Base-by-base conservation (phyloP, 345 rosid genomes). In the Kernera saxatilis region DNA sequence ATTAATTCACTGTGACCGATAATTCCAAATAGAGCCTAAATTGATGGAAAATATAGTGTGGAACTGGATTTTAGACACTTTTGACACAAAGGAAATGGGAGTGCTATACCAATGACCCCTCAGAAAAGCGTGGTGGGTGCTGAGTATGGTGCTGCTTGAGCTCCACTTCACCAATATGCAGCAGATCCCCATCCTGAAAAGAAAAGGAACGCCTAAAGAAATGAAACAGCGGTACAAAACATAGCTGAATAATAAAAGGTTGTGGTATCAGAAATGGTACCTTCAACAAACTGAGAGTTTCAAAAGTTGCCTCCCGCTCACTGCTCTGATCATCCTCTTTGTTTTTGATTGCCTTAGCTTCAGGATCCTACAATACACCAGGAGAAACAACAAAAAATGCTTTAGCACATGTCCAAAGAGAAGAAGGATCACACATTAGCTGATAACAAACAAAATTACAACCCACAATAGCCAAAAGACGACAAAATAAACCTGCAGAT, bases 41-140 rank as follows among this genome's bases (percentile, higher is more conserved):
- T 22, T 27, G 39, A 46, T 46, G 36, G 19, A 57, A 26, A 46
- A 10, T 64, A 64, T n/a, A 63, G 30, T 35, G 26, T 41, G 44
- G 55, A 72, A 32, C 46, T 23, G 21, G 39, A 33, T 52, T 19
- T 46, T 55, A 45, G 49, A 45, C 45, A 63, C 53, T 77, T 62
- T 14, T 46, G 54, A 12, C 49, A 43, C 62, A 35, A 63, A 67
- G 48, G 62, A 72, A 73, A 63, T 49, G 41, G 32, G 8, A 70
- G 60, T 30, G 64, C 39, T 32, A 57, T 88, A 94, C 99, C 92
- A 94, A 78, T 78, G 99, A 84, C 66, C 85, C 97, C 80, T 94
- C 99, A 6, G 90, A 85, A 81, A 86, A 94, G 82, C 93, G 98
- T 36, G 90, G 64, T 62, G 96, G 86, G 74, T 86, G 93, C 76